phyloP scores from a whole-genome alignment of 176 grass and related monocot species.

The Oryza glumipatula region DNA sequence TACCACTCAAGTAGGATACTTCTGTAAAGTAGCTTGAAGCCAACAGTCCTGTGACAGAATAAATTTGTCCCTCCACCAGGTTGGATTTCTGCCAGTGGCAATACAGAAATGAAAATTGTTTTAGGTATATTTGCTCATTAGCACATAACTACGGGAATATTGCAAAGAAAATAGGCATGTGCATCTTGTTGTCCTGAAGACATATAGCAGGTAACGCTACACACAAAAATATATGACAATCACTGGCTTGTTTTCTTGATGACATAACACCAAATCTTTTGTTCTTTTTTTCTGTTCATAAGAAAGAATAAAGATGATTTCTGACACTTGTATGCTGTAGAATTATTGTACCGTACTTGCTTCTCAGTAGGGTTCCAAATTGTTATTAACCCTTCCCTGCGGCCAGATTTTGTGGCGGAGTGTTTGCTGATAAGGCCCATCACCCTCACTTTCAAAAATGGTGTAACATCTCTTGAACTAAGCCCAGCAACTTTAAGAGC shows the following conservation, averaged over 20 bases:
- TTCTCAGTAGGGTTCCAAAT: conserved; percentile 93
- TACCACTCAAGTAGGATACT: conserved; percentile 69
- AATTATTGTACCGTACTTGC: conserved; percentile 57
- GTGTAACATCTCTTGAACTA: conserved; percentile 77
- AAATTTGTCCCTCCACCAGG: conserved; percentile 86
- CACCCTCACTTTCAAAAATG: conserved; percentile 88
- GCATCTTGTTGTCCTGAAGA: neutral
- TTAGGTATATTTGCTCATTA: conserved; percentile 14
- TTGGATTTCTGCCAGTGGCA: conserved; percentile 70
- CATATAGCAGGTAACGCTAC: neutral
- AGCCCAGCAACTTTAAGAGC: conserved; percentile 72
- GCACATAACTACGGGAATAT: neutral
- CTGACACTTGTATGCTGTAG: neutral
- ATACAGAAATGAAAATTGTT: conserved; percentile 17
- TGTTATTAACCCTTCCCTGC: conserved; percentile 77
- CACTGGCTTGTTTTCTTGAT: conserved; percentile 18
- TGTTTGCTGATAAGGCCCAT: conserved; percentile 59
- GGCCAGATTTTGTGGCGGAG: conserved; percentile 46
- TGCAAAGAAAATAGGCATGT: conserved; percentile 27
- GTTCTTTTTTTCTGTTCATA: neutral
- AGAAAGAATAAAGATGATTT: conserved; percentile 31
- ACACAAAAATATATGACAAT: conserved; percentile 5
- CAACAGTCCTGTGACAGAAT: conserved; percentile 71
- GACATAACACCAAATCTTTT: conserved; percentile 14
- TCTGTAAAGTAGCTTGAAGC: conserved; percentile 57